Percentiles rank a stretch among this genome's conserved stretches.
Conservation (phyloP, 2,329 filamentous ascomycete genomes). For the Xylariaceae sp. region DNA sequence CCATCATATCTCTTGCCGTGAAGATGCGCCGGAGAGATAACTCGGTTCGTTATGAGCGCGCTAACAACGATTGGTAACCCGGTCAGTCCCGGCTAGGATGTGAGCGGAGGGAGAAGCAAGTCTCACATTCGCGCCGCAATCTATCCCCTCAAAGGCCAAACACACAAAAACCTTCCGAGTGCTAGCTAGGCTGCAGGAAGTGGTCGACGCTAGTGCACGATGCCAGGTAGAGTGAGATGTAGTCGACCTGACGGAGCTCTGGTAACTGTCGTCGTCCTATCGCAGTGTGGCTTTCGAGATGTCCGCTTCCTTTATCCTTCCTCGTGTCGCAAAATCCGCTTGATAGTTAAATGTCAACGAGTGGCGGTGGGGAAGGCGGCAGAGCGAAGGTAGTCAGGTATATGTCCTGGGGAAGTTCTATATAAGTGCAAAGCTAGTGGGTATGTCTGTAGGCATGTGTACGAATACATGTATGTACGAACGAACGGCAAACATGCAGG, state of each 20-base stretch:
- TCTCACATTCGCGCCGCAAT: slow-evolving; percentile 20
- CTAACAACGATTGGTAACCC: slow-evolving; percentile 6
- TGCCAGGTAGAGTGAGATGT: no score
- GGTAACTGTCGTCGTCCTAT: no score
- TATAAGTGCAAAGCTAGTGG: neutral
- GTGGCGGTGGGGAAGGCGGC: slow-evolving; percentile 1
- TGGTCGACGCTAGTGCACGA: neutral
- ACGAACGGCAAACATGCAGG: slow-evolving; percentile 5
- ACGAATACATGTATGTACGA: slow-evolving; percentile 6
- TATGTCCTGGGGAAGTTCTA: slow-evolving; percentile 3
- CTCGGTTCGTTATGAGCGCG: slow-evolving; percentile 15
- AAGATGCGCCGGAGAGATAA: slow-evolving; percentile 3
- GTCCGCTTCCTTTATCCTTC: neutral
- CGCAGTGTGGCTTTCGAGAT: no score
- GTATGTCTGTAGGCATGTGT: neutral
- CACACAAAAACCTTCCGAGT: neutral
- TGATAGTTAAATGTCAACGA: no score
- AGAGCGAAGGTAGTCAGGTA: neutral
- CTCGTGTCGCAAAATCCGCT: no score
- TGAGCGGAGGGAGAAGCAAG: slow-evolving; percentile 1
- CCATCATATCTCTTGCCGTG: slow-evolving; percentile 23
- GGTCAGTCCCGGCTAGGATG: slow-evolving; percentile 17
- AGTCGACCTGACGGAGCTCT: no score
- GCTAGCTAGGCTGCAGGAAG: neutral
- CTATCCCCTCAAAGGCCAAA: neutral